A percentile compares a stretch with the other conserved stretches of the same genome.
These are phyloP conservation scores for Boletus coccyginus DNA, from an alignment of 768 basidiomycete species.

Conservation along the genomic window DNA sequence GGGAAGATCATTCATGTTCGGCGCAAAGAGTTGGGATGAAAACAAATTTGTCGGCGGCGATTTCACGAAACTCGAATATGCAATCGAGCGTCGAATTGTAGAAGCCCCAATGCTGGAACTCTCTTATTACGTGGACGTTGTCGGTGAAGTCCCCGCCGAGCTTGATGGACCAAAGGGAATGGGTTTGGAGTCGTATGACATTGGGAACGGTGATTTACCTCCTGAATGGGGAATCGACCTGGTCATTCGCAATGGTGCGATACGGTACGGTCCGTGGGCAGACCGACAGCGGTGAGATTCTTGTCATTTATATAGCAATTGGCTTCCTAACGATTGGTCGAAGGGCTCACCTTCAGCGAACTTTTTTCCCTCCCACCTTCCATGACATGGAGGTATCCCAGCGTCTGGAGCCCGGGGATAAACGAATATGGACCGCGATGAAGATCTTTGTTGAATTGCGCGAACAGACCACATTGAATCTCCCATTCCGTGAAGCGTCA, in stretches of 20 bases:
- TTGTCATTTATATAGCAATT: not conserved
- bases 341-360: slow-evolving; percentile 72
- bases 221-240: slow-evolving; percentile 96
- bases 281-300: slow-evolving; percentile 78
- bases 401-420: slow-evolving; percentile 70
- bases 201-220: slow-evolving; percentile 83
- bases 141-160: slow-evolving; percentile 64
- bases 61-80: slow-evolving; percentile 72
- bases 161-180: slow-evolving; percentile 27
- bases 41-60: slow-evolving; percentile 55
- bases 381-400: slow-evolving; percentile 56
- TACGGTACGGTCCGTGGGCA: slow-evolving; percentile 95
- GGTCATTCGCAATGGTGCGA: slow-evolving; percentile 65
- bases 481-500: slow-evolving; percentile 91
- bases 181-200: slow-evolving; percentile 52
- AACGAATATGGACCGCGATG: slow-evolving; percentile 78
- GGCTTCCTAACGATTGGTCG: slow-evolving; percentile 1
- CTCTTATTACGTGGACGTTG: slow-evolving; percentile 83
- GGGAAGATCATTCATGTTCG: not conserved
- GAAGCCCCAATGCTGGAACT: slow-evolving; percentile 77
- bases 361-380: slow-evolving; percentile 83
- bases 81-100: slow-evolving; percentile 78
- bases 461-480: slow-evolving; percentile 69
- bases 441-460: slow-evolving; percentile 80
- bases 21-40: slow-evolving; percentile 43